Base-by-base conservation (phyloP, 345 rosid genomes). In the Diplotaxis tenuifolia region DNA sequence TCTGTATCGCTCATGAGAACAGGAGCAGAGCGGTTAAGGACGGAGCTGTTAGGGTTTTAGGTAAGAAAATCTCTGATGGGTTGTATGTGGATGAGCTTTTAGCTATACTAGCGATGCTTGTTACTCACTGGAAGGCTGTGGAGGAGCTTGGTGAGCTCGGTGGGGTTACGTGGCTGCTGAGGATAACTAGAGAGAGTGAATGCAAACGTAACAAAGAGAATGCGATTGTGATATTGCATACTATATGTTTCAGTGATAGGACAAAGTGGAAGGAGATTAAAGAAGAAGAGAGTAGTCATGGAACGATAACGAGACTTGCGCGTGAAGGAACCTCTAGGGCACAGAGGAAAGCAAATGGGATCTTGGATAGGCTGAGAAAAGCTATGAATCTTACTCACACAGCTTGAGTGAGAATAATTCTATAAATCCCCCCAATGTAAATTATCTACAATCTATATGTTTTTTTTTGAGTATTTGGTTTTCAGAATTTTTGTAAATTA, bases 201-300 rank as follows among this genome's bases (percentile, higher is more conserved):
- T 89, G 99, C 52, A 93, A 89, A 2, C 85, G 92, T 3, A 95
- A 82, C 70, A 92, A 95, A 84, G 99, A 95, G 83, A 95, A 95
- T 31, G 85, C 89, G 25, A 83, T 92, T 2, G 96, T 96, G 34
- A 85, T 92, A 67, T 82, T 92, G 22, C 84, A 87, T 65, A 86
- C 94, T 0, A 79, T 95, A 60, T 95, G 89, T 74, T 71, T 83
- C 42, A 82, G 71, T 22, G 96, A 95, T 66, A 86, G 99, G 78
- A 90, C 86, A 64, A 90, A 86, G 80, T 83, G 86, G 89, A 92
- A 82, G 73, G 82, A 82, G 50, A 70, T 95, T 28, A 87, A 83
- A 83, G 98, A 95, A 72, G 99, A 95, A 72, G 98, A 95, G 76
- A 83, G 42, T 12, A 32, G 64, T 0, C 40, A 83, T 32, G 86